A percentile compares a stretch with the other conserved stretches of the same genome.
phyloP scores from a whole-genome alignment of 306 rosid species.

The Astragalus membranaceus region DNA sequence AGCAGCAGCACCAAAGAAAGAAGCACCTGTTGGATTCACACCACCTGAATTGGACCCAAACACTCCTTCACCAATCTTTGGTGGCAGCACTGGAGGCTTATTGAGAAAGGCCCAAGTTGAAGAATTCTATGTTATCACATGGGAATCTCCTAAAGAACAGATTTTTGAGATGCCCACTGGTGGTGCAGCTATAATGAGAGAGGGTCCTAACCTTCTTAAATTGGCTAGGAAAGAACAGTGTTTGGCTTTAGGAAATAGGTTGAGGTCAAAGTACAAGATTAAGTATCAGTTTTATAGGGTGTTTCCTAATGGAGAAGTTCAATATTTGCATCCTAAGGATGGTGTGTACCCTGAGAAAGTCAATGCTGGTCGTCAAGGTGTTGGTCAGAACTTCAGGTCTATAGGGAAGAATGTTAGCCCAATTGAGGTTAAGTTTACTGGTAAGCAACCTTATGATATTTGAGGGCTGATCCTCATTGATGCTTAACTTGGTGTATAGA shows the following conservation, averaged over 20 bases:
- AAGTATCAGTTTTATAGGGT: constrained; percentile 97
- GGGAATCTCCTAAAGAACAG: constrained; percentile 93
- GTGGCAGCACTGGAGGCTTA: constrained; percentile 89
- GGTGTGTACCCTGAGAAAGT: constrained; percentile 99
- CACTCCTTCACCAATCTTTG: constrained; percentile 93
- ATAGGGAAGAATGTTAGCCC: constrained; percentile 90
- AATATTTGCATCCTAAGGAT: constrained; percentile 93
- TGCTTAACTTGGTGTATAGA: background rate
- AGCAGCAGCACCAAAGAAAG: constrained; percentile 16
- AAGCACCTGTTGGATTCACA: constrained; percentile 85
- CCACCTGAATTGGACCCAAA: constrained; percentile 89
- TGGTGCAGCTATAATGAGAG: constrained; percentile 95
- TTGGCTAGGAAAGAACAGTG: constrained; percentile 96
- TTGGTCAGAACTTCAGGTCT: constrained; percentile 79
- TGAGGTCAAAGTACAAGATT: constrained; percentile 94
- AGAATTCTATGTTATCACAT: constrained; percentile 91
- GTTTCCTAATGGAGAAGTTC: constrained; percentile 93
- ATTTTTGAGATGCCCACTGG: constrained; percentile 99
- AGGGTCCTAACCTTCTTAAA: constrained; percentile 82
- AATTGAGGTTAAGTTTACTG: constrained; percentile 95
- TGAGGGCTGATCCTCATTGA: background rate
- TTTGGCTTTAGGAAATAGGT: constrained; percentile 88
- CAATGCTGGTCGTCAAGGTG: constrained; percentile 88
- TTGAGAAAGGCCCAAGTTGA: constrained; percentile 89
- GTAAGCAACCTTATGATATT: constrained; percentile 69